Conservation (phyloP, 73 alveolate species). For the Paramecium sexaurelia region DNA sequence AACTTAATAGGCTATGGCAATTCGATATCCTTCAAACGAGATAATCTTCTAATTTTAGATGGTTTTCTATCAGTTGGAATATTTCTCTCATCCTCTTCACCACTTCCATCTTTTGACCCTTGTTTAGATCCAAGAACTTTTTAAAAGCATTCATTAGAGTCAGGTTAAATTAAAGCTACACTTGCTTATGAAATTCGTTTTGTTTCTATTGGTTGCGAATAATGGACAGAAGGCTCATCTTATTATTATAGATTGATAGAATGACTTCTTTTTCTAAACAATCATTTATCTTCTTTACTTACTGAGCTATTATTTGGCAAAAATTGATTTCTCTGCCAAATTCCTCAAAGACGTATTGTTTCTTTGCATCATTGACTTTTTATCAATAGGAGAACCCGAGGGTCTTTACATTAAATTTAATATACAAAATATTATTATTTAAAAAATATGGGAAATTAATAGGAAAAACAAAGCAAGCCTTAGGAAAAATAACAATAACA, state of each 20-base stretch:
- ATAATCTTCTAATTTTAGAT: neutral
- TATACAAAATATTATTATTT: neutral
- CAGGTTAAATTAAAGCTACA: neutral
- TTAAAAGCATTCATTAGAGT: constrained; percentile 1
- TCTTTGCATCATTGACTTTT: neutral
- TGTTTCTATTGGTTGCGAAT: neutral
- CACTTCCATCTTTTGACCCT: constrained; percentile 18
- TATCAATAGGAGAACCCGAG: neutral
- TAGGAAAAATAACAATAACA: neutral
- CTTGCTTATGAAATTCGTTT: neutral
- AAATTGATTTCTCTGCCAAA: constrained; percentile 17
- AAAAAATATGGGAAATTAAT: neutral
- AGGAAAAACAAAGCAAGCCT: neutral
- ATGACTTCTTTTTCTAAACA: neutral
- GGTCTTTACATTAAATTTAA: neutral
- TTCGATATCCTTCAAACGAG: neutral
- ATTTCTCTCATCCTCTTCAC: neutral
- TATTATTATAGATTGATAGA: neutral
- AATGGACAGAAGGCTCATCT: neutral
- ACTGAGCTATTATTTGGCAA: constrained; percentile 2
- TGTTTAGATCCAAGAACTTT: constrained; percentile 9
- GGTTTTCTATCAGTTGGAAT: neutral
- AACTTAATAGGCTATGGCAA: neutral
- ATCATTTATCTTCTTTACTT: neutral
- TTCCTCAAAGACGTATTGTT: constrained; percentile 8